These are phyloP conservation scores for Aureobasidium zeae DNA, from an alignment of 2,329 filamentous ascomycete species.

Conservation along the genomic window DNA sequence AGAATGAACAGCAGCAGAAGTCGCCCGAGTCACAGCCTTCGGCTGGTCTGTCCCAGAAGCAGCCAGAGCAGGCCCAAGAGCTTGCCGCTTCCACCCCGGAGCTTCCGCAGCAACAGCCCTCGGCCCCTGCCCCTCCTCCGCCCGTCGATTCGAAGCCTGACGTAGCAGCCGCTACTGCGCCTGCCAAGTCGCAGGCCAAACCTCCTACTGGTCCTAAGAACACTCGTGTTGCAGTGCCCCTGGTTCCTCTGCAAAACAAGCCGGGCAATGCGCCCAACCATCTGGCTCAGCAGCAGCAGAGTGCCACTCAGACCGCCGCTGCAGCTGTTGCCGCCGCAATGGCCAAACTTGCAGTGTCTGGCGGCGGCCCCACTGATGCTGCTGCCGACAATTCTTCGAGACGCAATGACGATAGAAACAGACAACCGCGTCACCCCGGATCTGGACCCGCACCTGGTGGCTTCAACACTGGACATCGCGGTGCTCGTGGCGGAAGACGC, in stretches of 20 bases:
- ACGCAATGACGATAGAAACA: slow-evolving; percentile 49
- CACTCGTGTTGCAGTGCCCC: slow-evolving; percentile 52
- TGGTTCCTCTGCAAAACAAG: slow-evolving; percentile 36
- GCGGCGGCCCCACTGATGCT: slow-evolving; percentile 21
- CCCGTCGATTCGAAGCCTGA: slow-evolving; percentile 62
- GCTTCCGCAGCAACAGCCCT: slow-evolving; percentile 23
- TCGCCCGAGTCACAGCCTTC: slow-evolving; percentile 3
- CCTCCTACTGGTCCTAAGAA: slow-evolving; percentile 36
- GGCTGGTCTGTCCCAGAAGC: slow-evolving; percentile 35
- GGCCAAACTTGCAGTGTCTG: slow-evolving; percentile 50
- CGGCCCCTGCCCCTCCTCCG: slow-evolving; percentile 46
- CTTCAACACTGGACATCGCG: slow-evolving; percentile 30
- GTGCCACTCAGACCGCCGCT: slow-evolving; percentile 64
- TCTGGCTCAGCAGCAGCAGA: slow-evolving; percentile 36
- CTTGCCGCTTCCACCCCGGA: slow-evolving; percentile 19
- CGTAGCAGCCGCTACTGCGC: slow-evolving; percentile 46
- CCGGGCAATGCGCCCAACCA: slow-evolving; percentile 29
- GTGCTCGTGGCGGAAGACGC: slow-evolving; percentile 33
- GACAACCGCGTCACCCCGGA: slow-evolving; percentile 41
- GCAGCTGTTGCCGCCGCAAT: slow-evolving; percentile 73
- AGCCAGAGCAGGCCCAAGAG: slow-evolving; percentile 21
- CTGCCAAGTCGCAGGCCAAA: slow-evolving; percentile 33
- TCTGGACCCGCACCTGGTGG: slow-evolving; percentile 34
- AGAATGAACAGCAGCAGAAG: slow-evolving; percentile 18
- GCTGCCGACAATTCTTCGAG: slow-evolving; percentile 57